Conservation (phyloP, 1,139 yeast genomes). For the Protomyces inundatus region DNA sequence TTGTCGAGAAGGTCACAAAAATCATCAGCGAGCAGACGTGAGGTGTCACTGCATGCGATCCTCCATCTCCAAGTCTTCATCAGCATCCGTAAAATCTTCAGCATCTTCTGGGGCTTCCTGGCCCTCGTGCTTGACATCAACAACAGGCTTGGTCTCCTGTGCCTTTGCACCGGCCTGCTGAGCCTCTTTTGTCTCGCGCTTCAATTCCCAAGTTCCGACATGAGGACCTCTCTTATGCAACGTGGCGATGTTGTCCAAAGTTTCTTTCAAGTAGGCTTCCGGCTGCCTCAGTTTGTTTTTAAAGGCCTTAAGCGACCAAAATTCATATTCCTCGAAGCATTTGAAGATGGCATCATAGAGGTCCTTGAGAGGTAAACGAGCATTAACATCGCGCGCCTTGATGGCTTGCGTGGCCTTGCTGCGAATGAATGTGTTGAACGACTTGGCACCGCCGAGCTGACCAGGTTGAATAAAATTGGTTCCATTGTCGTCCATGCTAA, state of each 20-base stretch:
- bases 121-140: constrained; percentile 30
- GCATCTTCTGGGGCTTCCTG: constrained; percentile 28
- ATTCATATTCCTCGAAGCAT: constrained; percentile 88
- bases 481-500: constrained; percentile 27
- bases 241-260: constrained; percentile 81
- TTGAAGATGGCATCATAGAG: constrained; percentile 81
- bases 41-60: constrained; percentile 28
- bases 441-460: constrained; percentile 3
- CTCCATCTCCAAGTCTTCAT: constrained; percentile 38
- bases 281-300: constrained; percentile 95
- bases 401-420: constrained; percentile 53
- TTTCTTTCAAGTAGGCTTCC: constrained; percentile 81
- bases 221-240: constrained; percentile 93
- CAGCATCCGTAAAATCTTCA: constrained; percentile 37
- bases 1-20: constrained; percentile 50
- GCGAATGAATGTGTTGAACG: constrained; percentile 10
- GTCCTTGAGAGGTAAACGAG: constrained; percentile 89
- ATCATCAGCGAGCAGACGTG: neutral
- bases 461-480: constrained; percentile 9
- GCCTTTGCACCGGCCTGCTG: constrained; percentile 55
- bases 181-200: constrained; percentile 53
- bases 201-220: constrained; percentile 81
- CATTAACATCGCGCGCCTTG: constrained; percentile 75
- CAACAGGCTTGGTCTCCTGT: neutral
- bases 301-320: constrained; percentile 92